Conservation (phyloP, 768 basidiomycete species). For the Pisolithus albus region DNA sequence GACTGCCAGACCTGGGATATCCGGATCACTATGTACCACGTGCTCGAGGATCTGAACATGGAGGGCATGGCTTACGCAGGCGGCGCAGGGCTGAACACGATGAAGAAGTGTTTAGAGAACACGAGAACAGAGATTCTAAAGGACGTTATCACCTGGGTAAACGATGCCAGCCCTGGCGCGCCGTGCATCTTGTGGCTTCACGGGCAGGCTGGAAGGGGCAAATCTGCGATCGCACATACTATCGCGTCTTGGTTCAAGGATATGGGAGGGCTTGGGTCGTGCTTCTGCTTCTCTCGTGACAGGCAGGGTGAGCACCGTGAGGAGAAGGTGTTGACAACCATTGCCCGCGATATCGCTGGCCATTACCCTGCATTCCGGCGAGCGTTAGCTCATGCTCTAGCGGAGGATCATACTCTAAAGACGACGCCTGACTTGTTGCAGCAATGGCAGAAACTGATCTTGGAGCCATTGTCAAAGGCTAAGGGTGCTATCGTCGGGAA, state of each 20-base stretch:
- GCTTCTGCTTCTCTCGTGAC: not conserved
- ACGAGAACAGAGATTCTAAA: not conserved
- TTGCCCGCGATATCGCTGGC: no score
- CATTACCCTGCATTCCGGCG: no score
- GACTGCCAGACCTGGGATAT: not conserved
- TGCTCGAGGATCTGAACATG: not conserved
- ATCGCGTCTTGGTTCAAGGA: not conserved
- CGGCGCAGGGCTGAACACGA: not conserved
- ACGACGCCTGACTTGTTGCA: no score
- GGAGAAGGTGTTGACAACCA: no score
- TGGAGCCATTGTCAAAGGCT: no score
- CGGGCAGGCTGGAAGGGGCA: not conserved
- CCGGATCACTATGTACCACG: not conserved
- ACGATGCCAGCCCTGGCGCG: not conserved
- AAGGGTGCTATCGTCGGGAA: no score
- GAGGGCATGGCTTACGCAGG: not conserved
- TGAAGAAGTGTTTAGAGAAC: not conserved
- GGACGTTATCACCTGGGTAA: not conserved
- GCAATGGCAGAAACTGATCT: no score
- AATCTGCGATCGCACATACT: slow-evolving; percentile 1
- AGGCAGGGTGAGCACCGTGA: no score
- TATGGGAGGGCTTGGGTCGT: not conserved
- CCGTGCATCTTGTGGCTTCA: not conserved
- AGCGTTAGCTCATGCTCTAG: no score
- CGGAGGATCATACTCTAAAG: no score